Conservation (phyloP, 2,329 filamentous ascomycete species). For the Metarhizium rileyi region DNA sequence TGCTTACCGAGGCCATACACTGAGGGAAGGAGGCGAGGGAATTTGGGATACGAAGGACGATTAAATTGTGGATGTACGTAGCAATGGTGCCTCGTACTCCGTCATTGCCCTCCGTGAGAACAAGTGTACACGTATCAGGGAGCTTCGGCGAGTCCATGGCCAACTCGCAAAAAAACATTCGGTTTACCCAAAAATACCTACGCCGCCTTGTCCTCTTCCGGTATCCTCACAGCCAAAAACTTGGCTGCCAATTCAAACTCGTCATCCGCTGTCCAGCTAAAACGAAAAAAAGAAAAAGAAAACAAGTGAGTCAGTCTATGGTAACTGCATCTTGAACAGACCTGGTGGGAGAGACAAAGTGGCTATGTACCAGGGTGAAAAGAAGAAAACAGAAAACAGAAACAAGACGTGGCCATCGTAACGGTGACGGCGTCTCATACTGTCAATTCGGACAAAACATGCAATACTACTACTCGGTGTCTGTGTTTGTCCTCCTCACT, state of each 20-base stretch:
- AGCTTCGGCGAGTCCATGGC: background rate
- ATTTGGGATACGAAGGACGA: constrained; percentile 33
- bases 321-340: background rate
- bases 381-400: background rate
- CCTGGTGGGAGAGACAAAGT: background rate
- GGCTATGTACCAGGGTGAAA: background rate
- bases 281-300: background rate
- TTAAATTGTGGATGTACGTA: constrained; percentile 8
- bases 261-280: background rate
- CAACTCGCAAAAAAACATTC: background rate
- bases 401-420: background rate
- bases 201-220: background rate
- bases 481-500: constrained; percentile 33
- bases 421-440: background rate
- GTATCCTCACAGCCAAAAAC: background rate
- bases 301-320: background rate
- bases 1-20: constrained; percentile 41
- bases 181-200: background rate
- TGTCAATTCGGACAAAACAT: constrained; percentile 1
- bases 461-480: constrained; percentile 7
- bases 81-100: background rate
- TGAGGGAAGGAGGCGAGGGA: constrained; percentile 43
- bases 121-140: background rate
- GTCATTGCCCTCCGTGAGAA: background rate
- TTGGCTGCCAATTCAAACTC: background rate